Evolutionary conservation across 2,329 filamentous ascomycete genomes (phyloP).

Genomic region (Fusarium illudens): DNA sequence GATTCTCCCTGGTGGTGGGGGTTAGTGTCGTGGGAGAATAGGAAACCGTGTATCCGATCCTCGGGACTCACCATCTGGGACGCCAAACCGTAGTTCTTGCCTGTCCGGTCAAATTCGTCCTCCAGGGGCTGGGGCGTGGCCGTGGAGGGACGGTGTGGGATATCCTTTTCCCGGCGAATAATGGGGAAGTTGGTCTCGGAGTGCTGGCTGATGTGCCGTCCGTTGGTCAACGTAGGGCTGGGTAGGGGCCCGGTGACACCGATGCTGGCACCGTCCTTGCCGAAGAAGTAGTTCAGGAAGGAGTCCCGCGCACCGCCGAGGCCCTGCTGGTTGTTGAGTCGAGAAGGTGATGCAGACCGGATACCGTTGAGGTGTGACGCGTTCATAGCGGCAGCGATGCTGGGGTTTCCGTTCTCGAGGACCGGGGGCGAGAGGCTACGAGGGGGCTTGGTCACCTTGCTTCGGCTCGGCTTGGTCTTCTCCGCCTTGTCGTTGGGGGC

Average conservation of each 20-base stretch:
- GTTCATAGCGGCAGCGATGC: conserved; percentile 68
- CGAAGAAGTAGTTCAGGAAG: conserved; percentile 98
- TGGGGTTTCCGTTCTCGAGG: conserved; percentile 69
- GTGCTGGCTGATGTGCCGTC: conserved; percentile 79
- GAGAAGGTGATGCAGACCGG: conserved; percentile 53
- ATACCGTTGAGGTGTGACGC: conserved; percentile 60
- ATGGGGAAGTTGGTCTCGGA: conserved; percentile 84
- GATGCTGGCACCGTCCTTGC: conserved; percentile 77
- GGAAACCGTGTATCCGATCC: conserved; percentile 10
- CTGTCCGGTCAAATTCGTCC: conserved; percentile 55
- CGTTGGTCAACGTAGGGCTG: conserved; percentile 38
- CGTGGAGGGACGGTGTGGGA: conserved; percentile 60
- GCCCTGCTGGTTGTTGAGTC: conserved; percentile 67
- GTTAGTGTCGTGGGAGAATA: conserved; percentile 32
- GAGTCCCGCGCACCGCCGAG: conserved; percentile 79
- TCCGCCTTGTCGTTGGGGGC: conserved; percentile 59
- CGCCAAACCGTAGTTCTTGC: conserved; percentile 53
- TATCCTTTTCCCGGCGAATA: conserved; percentile 74
- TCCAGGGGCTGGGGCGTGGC: conserved; percentile 47
- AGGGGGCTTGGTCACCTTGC: conserved; percentile 52
- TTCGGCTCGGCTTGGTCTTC: conserved; percentile 51
- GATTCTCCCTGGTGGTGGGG: conserved; percentile 58
- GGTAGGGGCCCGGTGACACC: conserved; percentile 48
- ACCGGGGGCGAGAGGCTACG: conserved; percentile 87
- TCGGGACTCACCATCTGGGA: conserved; percentile 66